Evolutionary conservation across 164 flowering plant species (phyloP).

Genomic region (Kingdonia uniflora): DNA sequence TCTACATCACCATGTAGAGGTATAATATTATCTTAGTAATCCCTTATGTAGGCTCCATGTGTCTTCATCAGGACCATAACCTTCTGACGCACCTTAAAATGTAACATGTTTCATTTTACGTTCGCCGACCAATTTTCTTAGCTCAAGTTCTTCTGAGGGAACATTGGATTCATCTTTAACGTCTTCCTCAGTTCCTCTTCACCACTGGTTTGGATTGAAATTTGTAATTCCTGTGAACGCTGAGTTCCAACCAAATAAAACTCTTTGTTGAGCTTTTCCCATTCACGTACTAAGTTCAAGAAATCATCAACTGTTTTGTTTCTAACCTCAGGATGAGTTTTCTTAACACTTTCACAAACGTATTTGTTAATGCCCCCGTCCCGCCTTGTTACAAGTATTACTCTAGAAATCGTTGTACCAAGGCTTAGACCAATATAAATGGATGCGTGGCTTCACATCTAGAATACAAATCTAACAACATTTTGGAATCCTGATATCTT

Average conservation of each 20-base stretch:
- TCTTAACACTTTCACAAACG: constrained; percentile 59
- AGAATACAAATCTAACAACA: constrained; percentile 62
- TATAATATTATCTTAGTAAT: constrained; percentile 30
- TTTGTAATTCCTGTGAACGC: no score
- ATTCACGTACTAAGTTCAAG: background rate
- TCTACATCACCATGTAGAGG: constrained; percentile 81
- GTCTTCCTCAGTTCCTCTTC: no score
- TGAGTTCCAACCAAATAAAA: background rate
- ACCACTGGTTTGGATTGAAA: no score
- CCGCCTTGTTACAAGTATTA: constrained; percentile 71
- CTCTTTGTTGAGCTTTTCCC: background rate
- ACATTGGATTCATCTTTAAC: background rate
- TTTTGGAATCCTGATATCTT: constrained; percentile 13
- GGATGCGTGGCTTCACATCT: constrained; percentile 98
- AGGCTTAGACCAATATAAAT: constrained; percentile 80
- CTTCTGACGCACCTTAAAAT: constrained; percentile 35
- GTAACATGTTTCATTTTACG: no score
- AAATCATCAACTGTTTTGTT: background rate
- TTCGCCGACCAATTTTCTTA: background rate
- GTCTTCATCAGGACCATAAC: constrained; percentile 43
- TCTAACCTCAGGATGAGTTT: constrained; percentile 60
- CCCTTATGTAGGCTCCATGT: constrained; percentile 57
- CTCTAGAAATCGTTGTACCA: constrained; percentile 42
- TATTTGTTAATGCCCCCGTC: constrained; percentile 58
- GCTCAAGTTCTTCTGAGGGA: constrained; percentile 4